phyloP scores from a whole-genome alignment of 108 stramenopile genomes.

The Bacterosira constricta region DNA sequence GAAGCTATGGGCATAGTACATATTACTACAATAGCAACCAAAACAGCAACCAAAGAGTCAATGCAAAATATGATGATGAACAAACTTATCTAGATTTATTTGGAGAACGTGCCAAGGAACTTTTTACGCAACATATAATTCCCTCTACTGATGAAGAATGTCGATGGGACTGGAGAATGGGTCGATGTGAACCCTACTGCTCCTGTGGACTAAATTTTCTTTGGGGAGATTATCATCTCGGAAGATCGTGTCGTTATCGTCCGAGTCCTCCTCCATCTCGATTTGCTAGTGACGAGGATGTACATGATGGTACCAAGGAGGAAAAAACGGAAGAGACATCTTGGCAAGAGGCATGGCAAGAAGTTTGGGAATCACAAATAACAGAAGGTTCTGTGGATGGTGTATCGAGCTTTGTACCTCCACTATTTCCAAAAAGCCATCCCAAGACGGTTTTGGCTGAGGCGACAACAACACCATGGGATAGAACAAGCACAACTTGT shows the following conservation, averaged over 20 bases:
- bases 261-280: constrained; percentile 15
- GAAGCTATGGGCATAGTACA: constrained; percentile 7
- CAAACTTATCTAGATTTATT: constrained; percentile 81
- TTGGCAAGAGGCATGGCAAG: constrained; percentile 49
- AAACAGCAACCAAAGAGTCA: not conserved
- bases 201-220: constrained; percentile 57
- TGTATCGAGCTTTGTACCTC: constrained; percentile 23
- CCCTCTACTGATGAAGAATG: constrained; percentile 50
- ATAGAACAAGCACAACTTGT: constrained; percentile 16
- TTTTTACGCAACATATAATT: constrained; percentile 72
- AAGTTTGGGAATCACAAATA: constrained; percentile 30
- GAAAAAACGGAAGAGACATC: constrained; percentile 12
- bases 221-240: constrained; percentile 82
- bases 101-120: constrained; percentile 85
- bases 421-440: constrained; percentile 13
- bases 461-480: not conserved
- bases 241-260: constrained; percentile 70
- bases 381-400: constrained; percentile 13
- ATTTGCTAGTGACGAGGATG: not conserved
- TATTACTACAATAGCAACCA: constrained; percentile 10
- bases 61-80: constrained; percentile 54
- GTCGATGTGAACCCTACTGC: constrained; percentile 85
- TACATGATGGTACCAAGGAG: not conserved
- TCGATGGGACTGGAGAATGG: constrained; percentile 78
- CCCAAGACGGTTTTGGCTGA: not conserved